Percentiles rank a stretch among this genome's conserved stretches.
Conservation (phyloP, 345 rosid genomes). For the Microthlaspi erraticum region DNA sequence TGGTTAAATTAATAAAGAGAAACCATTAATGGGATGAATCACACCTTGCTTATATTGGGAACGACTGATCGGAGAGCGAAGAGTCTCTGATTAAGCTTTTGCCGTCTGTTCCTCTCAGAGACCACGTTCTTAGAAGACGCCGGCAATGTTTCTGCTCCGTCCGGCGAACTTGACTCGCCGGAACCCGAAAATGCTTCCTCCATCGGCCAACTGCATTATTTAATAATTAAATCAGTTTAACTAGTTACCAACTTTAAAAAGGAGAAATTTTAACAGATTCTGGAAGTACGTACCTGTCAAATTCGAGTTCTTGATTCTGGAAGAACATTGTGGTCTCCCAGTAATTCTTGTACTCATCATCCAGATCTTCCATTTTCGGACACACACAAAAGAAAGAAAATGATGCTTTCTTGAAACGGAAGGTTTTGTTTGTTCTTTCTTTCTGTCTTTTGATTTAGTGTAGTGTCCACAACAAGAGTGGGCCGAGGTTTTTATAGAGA, state of each 20-base stretch:
- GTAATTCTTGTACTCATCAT: slow-evolving; percentile 58
- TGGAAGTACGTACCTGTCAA: slow-evolving; percentile 47
- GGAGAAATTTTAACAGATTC: neutral
- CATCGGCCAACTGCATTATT: slow-evolving; percentile 52
- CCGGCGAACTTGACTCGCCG: slow-evolving; percentile 93
- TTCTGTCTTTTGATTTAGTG: slow-evolving; percentile 29
- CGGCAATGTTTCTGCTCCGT: slow-evolving; percentile 71
- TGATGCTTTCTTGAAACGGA: slow-evolving; percentile 43
- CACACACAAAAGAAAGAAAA: neutral
- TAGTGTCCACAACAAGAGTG: slow-evolving; percentile 32
- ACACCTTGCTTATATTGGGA: slow-evolving; percentile 55
- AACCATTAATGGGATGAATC: slow-evolving; percentile 23
- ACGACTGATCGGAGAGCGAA: slow-evolving; percentile 91
- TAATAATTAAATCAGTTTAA: neutral
- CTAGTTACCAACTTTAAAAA: neutral
- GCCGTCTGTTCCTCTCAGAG: slow-evolving; percentile 85
- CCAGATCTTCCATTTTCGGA: slow-evolving; percentile 43
- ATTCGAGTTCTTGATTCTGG: slow-evolving; percentile 65
- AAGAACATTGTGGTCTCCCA: slow-evolving; percentile 77
- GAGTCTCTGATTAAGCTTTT: slow-evolving; percentile 84
- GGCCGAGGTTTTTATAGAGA: slow-evolving; percentile 40
- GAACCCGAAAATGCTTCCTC: slow-evolving; percentile 61
- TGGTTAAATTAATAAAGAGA: slow-evolving; percentile 14
- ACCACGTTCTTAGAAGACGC: slow-evolving; percentile 78
- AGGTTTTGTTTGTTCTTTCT: slow-evolving; percentile 24